A percentile compares a stretch with the other conserved stretches of the same genome.
phyloP scores from a whole-genome alignment of 208 protist genomes.

The Acanthamoeba sp. region DNA sequence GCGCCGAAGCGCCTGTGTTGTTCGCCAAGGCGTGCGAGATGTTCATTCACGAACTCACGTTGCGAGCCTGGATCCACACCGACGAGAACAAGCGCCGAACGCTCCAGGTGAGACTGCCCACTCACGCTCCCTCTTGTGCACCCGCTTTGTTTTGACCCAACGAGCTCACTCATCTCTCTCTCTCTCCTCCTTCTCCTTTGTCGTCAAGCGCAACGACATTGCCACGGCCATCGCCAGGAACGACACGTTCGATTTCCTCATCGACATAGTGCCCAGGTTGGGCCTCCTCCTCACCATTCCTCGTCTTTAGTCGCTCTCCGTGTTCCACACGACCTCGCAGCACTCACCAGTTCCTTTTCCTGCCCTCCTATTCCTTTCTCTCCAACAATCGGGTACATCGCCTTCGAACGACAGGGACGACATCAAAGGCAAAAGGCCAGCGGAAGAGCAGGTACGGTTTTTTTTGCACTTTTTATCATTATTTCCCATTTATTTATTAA shows the following conservation, averaged over 20 bases:
- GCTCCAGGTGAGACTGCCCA: constrained; percentile 73
- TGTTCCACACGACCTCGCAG: too few species aligned
- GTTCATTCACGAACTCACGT: constrained; percentile 88
- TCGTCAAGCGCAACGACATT: constrained; percentile 85
- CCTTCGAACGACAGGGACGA: neutral
- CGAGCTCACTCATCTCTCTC: too few species aligned
- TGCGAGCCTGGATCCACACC: constrained; percentile 87
- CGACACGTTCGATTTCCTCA: constrained; percentile 90
- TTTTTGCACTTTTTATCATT: too few species aligned
- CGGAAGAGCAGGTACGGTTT: neutral
- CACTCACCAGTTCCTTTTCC: too few species aligned
- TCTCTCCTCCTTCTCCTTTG: neutral
- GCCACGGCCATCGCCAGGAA: constrained; percentile 82
- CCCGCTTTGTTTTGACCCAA: neutral
- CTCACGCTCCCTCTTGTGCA: neutral
- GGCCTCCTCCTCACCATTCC: constrained; percentile 64
- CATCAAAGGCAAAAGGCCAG: constrained; percentile 38
- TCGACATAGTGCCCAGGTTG: constrained; percentile 88
- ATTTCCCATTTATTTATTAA: too few species aligned
- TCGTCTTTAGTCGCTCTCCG: too few species aligned
- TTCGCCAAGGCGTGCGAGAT: constrained; percentile 90
- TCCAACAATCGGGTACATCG: neutral
- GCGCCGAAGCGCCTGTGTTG: constrained; percentile 83
- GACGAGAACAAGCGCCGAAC: constrained; percentile 88
- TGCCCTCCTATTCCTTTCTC: too few species aligned